Evolutionary conservation across 1,284 basidiomycete species (phyloP), one percentile per base, ranked within the genome.

Genomic region (Gomphus sp.): DNA sequence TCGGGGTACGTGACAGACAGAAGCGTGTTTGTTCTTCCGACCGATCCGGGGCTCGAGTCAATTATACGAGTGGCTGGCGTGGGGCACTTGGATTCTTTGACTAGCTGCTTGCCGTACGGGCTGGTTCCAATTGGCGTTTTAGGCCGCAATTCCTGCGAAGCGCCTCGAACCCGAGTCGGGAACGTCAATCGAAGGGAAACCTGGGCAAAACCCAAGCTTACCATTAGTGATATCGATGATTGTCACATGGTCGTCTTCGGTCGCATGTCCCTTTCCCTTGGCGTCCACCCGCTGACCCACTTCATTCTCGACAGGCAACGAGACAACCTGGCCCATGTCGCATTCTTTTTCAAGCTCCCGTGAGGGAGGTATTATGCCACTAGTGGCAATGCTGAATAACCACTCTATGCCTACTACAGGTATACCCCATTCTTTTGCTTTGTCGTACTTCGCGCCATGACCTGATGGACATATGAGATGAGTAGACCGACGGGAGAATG

Each of bases 401-500:
- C 87, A 91, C 10, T 70, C 68, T 70, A 85, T 73, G 50, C 76
- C 75, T 12, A 89, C 74, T 14, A 87, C 78, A 0, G 82, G 80
- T 7, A 84, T 79, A 4, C 73, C 73, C 89, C 90, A 91, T 64
- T 88, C 80, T 47, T 69, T 64, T 3, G 89, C 89, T 66, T 85
- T 89, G n/a, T 81, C 78, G 55, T 79, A 87, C 66, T 92, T 92
- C 14, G 75, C 71, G 11, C 90, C 90, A 0, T 67, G 72, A 0
- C 76, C 79, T 6, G 81, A 78, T 0, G 87, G 86, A 68, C 89
- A 91, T 4, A 91, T 71, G 2, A 91, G 74, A 64, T 91, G 85
- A 0, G 89, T 90, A 0, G 82, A 77, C 6, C 74, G 75, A 14
- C 77, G 75, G 3, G 82, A 84, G 66, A 91, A 89, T 12, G 72